phyloP scores from a whole-genome alignment of 2,329 filamentous ascomycete species.

The Akanthomyces lecanii region DNA sequence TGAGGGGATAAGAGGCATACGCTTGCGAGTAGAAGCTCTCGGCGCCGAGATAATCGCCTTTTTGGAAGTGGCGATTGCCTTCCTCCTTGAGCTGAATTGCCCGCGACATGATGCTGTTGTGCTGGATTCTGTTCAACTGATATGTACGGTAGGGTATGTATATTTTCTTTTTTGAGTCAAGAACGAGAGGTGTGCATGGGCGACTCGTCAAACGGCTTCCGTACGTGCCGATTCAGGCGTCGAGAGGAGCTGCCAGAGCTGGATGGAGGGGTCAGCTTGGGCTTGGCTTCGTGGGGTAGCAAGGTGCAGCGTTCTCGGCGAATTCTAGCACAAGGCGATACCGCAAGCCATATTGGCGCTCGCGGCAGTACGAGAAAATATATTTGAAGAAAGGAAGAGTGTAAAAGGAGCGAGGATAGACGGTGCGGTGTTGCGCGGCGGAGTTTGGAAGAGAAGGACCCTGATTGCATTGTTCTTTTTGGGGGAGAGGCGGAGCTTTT shows the following conservation, averaged over 20 bases:
- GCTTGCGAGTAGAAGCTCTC: conserved; percentile 71
- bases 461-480: background rate
- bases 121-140: too few species aligned
- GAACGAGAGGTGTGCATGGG: background rate
- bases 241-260: background rate
- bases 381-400: background rate
- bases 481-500: conserved; percentile 1
- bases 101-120: conserved; percentile 27
- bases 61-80: conserved; percentile 62
- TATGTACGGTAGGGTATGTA: background rate
- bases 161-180: background rate
- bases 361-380: background rate
- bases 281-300: background rate
- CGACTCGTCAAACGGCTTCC: background rate
- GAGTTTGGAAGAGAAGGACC: conserved; percentile 8
- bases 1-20: conserved; percentile 36
- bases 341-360: background rate
- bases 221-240: background rate
- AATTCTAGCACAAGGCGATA: background rate
- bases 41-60: conserved; percentile 60
- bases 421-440: background rate
- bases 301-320: background rate
- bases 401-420: background rate
- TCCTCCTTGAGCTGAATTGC: conserved; percentile 47
- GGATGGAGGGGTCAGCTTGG: background rate